These are phyloP conservation scores for Suillus discolor DNA, from an alignment of 768 basidiomycete genomes.

Conservation along the genomic window DNA sequence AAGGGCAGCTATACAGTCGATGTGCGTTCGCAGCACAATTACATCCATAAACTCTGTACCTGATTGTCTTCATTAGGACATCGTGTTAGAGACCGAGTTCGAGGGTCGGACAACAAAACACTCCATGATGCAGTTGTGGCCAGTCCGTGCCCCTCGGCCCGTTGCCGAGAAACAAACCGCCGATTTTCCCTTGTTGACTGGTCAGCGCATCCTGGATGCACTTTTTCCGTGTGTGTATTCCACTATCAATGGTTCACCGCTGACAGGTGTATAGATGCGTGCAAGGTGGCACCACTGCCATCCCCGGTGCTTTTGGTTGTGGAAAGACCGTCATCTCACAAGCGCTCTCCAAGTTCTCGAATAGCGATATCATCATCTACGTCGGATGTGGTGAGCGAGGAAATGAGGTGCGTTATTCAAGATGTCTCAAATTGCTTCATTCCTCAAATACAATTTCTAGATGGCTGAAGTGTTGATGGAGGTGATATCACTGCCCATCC, in stretches of 20 bases:
- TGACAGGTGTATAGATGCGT: slow-evolving; percentile 63
- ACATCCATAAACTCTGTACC: slow-evolving; percentile 3
- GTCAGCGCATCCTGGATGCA: slow-evolving; percentile 95
- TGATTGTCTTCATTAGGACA: slow-evolving; percentile 57
- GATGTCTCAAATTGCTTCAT: slow-evolving; percentile 45
- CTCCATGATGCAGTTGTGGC: slow-evolving; percentile 98
- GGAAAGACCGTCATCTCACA: slow-evolving; percentile 99
- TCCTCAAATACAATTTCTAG: slow-evolving; percentile 37
- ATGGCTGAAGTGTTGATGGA: slow-evolving; percentile 99
- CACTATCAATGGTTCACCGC: slow-evolving; percentile 6
- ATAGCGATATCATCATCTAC: slow-evolving; percentile 99
- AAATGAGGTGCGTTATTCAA: slow-evolving; percentile 68
- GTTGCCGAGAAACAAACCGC: slow-evolving; percentile 95
- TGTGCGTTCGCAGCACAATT: slow-evolving; percentile 47
- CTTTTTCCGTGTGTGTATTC: slow-evolving; percentile 79
- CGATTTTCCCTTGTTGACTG: slow-evolving; percentile 88
- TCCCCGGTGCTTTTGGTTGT: slow-evolving; percentile 98
- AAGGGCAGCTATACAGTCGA: slow-evolving; percentile 92
- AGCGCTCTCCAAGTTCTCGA: slow-evolving; percentile 97
- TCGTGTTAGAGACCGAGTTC: slow-evolving; percentile 96
- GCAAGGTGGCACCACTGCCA: slow-evolving; percentile 94
- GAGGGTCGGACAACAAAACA: slow-evolving; percentile 93
- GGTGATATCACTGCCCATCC: slow-evolving; percentile 39
- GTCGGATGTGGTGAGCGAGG: slow-evolving; percentile 99
- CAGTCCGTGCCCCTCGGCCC: slow-evolving; percentile 96